Base-by-base conservation (phyloP, 768 basidiomycete species). In the Baorangia bicolor region DNA sequence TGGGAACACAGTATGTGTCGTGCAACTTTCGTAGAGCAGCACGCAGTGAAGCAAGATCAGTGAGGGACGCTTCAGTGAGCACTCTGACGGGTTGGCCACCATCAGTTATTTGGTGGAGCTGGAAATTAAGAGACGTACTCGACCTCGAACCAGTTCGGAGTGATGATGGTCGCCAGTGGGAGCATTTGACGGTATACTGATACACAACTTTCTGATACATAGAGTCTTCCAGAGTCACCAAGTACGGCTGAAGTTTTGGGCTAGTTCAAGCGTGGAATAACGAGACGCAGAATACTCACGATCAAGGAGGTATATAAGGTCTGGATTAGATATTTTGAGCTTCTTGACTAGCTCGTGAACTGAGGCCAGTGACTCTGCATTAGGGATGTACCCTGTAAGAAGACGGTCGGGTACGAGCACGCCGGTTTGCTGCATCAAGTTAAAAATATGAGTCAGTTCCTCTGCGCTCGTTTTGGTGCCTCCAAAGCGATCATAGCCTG, bases 141-240 rank as follows among this genome's bases (percentile, higher is more conserved):
- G 58, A 89, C 90, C 76, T 99, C 97, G 64, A 94, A 99, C 84
- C 94, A 97, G 68, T 99, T 99, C 0, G 97, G 97, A 0, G 97
- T 94, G 60, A 98, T 98, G 45, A 98, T 86, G 0, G 91, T 91
- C 3, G 97, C 88, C n/a, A 85, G 74, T n/a, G 84, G 77, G 1
- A 96, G 77, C 74, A 94, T 82, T 39, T 79, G 74, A 43, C 86
- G 83, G 75, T 99, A 98, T 37, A 92, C 80, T 1, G 94, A 92
- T 56, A 98, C 77, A 10, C 94, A 92, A 57, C 92, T 86, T 21
- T 87, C 78, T 5, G 94, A 83, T 21, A 98, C 94, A 63, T 99
- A 99, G 14, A 99, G 75, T 37, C 77, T 80, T 5, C 93, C 94
- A 13, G 92, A 79, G 71, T 99, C 97, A 6, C 97, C 97, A 73